phyloP scores from a whole-genome alignment of 768 basidiomycete species.

The Mycena galericulata region DNA sequence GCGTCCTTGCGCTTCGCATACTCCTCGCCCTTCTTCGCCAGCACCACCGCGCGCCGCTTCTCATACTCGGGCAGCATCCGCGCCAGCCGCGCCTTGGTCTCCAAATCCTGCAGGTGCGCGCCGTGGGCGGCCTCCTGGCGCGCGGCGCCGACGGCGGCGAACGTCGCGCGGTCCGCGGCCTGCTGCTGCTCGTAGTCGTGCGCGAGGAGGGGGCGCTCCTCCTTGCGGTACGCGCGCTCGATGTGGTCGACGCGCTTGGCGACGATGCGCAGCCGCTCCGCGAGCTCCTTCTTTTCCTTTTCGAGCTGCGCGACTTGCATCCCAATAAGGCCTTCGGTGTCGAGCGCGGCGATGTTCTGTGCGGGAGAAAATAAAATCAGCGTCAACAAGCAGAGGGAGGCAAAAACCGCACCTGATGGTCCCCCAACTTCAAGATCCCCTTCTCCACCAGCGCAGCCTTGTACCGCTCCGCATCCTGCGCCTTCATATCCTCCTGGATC shows the following conservation, averaged over 20 bases:
- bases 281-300: conserved; percentile 93
- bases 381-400: conserved; percentile 8
- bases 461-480: conserved; percentile 90
- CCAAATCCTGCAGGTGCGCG: conserved; percentile 74
- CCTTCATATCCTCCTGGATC: conserved; percentile 83
- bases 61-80: conserved; percentile 82
- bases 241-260: conserved; percentile 94
- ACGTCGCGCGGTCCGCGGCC: conserved; percentile 75
- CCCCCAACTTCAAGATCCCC: conserved; percentile 62
- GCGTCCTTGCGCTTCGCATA: conserved; percentile 67
- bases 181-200: conserved; percentile 92
- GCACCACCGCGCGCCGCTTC: conserved; percentile 62
- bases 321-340: conserved; percentile 87
- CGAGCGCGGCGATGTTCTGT: conserved; percentile 85
- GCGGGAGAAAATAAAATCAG: conserved; percentile 14
- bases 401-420: conserved; percentile 54
- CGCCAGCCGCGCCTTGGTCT: conserved; percentile 78
- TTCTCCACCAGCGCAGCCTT: conserved; percentile 86
- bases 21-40: conserved; percentile 72
- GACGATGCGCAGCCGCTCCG: conserved; percentile 83
- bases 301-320: conserved; percentile 96
- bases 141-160: conserved; percentile 68
- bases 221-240: conserved; percentile 95
- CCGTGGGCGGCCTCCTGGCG: conserved; percentile 66
- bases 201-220: conserved; percentile 86